Evolutionary conservation across 495 filamentous ascomycete genomes (phyloP).

Genomic region (Poronia punctata): DNA sequence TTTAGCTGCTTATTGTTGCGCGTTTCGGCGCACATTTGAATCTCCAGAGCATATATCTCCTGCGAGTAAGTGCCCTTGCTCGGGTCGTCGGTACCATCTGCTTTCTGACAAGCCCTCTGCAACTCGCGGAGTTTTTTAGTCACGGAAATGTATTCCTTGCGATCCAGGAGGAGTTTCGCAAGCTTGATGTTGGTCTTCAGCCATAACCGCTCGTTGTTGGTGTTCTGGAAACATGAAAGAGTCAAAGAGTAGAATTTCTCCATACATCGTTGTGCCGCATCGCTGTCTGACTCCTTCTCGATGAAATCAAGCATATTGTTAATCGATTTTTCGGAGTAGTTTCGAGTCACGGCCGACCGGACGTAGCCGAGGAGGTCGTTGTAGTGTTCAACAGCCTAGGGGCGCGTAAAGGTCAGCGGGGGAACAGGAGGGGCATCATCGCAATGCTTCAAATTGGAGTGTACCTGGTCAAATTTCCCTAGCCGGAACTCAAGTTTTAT

Average conservation of each 20-base stretch:
- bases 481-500: conserved; percentile 96
- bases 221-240: conserved; percentile 88
- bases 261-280: conserved; percentile 75
- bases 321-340: conserved; percentile 98
- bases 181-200: conserved; percentile 98
- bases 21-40: conserved; percentile 96
- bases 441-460: too few relatives aligned
- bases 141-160: conserved; percentile 77
- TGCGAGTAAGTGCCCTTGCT: conserved; percentile 95
- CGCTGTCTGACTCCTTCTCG: conserved; percentile 82
- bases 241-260: conserved; percentile 94
- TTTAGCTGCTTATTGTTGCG: conserved; percentile 97
- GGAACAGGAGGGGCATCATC: too few relatives aligned
- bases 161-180: conserved; percentile 80
- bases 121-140: conserved; percentile 81
- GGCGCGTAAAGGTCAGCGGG: background rate
- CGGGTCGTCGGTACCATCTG: conserved; percentile 86
- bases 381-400: conserved; percentile 90
- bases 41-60: conserved; percentile 94
- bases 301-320: conserved; percentile 99
- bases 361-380: conserved; percentile 94
- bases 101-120: conserved; percentile 80
- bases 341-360: conserved; percentile 91
- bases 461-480: conserved; percentile 73
- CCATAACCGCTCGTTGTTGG: conserved; percentile 96